Evolutionary conservation across 306 rosid species (phyloP).

Genomic region (Quercus bicolor): DNA sequence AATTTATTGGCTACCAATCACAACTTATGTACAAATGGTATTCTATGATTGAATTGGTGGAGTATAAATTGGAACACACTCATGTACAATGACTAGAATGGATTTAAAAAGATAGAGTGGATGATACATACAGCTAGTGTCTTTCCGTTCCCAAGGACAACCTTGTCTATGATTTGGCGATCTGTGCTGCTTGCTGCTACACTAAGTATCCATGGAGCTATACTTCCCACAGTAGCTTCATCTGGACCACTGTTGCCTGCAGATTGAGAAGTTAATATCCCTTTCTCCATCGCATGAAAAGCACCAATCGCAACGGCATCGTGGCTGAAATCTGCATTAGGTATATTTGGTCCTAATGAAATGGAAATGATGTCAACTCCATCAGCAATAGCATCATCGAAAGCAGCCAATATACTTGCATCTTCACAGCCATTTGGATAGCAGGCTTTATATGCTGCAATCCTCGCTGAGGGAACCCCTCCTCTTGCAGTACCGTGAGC

Average conservation of each 20-base stretch:
- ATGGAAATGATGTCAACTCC: conserved; percentile 35
- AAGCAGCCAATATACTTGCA: conserved; percentile 18
- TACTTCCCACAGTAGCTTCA: background rate
- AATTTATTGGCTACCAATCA: too few species aligned
- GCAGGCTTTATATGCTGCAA: conserved; percentile 21
- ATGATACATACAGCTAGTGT: conserved; percentile 12
- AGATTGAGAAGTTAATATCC: conserved; percentile 33
- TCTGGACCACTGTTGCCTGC: conserved; percentile 41
- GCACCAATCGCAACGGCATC: conserved; percentile 41
- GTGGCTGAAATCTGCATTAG: fast-evolving
- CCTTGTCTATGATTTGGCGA: conserved; percentile 18
- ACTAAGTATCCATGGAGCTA: conserved; percentile 45
- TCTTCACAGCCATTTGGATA: background rate
- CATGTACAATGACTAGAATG: background rate
- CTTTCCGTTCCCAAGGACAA: conserved; percentile 37
- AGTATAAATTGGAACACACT: too few species aligned
- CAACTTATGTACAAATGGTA: too few species aligned
- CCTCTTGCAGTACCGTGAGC: conserved; percentile 25
- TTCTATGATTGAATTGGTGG: too few species aligned
- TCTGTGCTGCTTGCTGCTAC: conserved; percentile 45
- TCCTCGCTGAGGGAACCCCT: conserved; percentile 21
- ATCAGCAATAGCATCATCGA: conserved; percentile 49
- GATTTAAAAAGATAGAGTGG: background rate
- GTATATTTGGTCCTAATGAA: background rate
- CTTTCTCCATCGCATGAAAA: conserved; percentile 41